A percentile compares a stretch with the other conserved stretches of the same genome.
Conservation (phyloP, 495 filamentous ascomycete genomes). For the Aspergillus wentii region DNA sequence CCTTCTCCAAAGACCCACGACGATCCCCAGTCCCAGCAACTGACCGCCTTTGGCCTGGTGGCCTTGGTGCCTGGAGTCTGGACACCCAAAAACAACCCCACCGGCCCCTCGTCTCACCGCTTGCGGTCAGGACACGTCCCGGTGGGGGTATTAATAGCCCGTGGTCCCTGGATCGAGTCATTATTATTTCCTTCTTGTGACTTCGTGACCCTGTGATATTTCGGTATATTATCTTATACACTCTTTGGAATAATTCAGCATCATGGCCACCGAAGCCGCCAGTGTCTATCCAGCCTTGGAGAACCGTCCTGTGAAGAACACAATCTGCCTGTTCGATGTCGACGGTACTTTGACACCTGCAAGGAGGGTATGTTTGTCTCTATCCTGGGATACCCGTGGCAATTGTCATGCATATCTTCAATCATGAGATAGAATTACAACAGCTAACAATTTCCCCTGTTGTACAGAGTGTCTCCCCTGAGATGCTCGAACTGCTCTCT, state of each 20-base stretch:
- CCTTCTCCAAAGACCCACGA: constrained; percentile 4
- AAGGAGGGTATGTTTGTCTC: constrained; percentile 51
- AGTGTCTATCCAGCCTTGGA: constrained; percentile 67
- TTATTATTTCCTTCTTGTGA: constrained; percentile 9
- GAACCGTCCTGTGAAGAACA: constrained; percentile 79
- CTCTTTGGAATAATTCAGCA: constrained; percentile 3
- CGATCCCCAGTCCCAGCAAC: too few species aligned
- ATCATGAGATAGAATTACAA: too few species aligned
- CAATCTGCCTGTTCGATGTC: constrained; percentile 90
- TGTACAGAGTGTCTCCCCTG: constrained; percentile 56
- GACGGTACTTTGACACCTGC: constrained; percentile 82
- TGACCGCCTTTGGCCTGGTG: not conserved
- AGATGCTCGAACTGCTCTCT: constrained; percentile 79
- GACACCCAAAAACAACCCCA: constrained; percentile 4
- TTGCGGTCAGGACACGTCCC: constrained; percentile 27
- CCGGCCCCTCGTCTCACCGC: constrained; percentile 23
- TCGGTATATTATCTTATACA: constrained; percentile 2
- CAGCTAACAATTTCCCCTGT: constrained; percentile 8
- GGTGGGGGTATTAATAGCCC: too few species aligned
- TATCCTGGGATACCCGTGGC: too few species aligned
- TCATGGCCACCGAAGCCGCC: constrained; percentile 42
- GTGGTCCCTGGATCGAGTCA: constrained; percentile 9
- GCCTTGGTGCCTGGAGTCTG: constrained; percentile 5
- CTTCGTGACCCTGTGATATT: constrained; percentile 5
- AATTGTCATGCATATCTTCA: too few species aligned